Base-by-base conservation (phyloP, 768 basidiomycete species). In the Ramaria sp. region DNA sequence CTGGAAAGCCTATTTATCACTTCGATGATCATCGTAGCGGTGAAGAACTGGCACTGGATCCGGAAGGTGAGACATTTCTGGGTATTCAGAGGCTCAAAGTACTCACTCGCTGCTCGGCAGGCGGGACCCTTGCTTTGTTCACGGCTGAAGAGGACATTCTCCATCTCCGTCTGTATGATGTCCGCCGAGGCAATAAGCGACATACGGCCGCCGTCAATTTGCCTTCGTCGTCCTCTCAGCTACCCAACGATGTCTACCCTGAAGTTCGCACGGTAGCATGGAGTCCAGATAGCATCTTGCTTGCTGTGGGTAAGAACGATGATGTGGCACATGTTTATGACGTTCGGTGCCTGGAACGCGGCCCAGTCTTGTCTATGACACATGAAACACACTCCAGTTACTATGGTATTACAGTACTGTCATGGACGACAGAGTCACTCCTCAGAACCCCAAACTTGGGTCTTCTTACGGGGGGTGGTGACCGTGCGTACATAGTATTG, bases 261-360 rank as follows among this genome's bases (percentile, higher is more conserved):
- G 77, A 81, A 61, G 71, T 84, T 30, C 79, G 72, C 45, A 65
- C 64, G 49, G 71, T 76, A 13, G 60, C 66, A 1, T 82, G 79
- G 63, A 84, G 82, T 59, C 73, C 81, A 0, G 83, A 85, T 58
- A 76, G 75, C 9, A 65, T 78, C 3, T 78, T 79, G 59, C 70
- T 87, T 8, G 79, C 83, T 13, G 62, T 81, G 5, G 82, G 73
- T 3, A 73, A 82, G 41, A 76, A 66, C 42, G 82, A 87, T 62
- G 82, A 84, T 57, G 62, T 62, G 32, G 67, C 70, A 1, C 78
- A 85, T 53, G 64, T 88, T 3, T 87, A 86, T 57, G 85, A 88
- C 62, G 60, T 73, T 1, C 76, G 85, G 10, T 78, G 71, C 61
- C 61, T 82, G 16, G 63, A 68, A 20, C 66, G 32, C 3, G 73